Base-by-base conservation (phyloP, 257 asterid species). In the Solanum ossicruentum region DNA sequence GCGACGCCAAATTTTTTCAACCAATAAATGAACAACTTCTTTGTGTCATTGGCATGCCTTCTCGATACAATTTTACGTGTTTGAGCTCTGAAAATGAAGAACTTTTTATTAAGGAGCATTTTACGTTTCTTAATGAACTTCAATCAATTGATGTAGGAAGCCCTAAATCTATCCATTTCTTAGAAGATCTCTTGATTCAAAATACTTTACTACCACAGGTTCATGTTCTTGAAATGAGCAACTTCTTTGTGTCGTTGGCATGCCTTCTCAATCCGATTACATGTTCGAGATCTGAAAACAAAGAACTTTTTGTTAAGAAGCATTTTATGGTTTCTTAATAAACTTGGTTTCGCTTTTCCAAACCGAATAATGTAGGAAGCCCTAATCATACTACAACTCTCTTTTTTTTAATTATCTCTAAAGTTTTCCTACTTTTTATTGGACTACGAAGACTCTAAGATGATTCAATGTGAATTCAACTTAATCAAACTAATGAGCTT, bases 1-100 rank as follows among this genome's bases (percentile, higher is more conserved):
- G 93, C 94, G 92, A 92, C 72, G 95, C 93, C 97, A 13, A 36
- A 4, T 36, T 36, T 36, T 36, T 36, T 3, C 39, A 28, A 28
- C 32, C 32, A 28, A 28, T 28, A 28, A n/a, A n/a, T n/a, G n/a
- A n/a, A n/a, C n/a, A n/a, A n/a, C n/a, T n/a, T n/a, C n/a, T n/a
- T n/a, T n/a, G n/a, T n/a, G n/a, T n/a, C n/a, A n/a, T n/a, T n/a
- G n/a, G n/a, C 39, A 63, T 2, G 18, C 70, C 70, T 63, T 39
- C 32, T 10, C 0, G 0, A 2, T 26, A 18, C 28, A 6, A 2
- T 17, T n/a, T n/a, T 11, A 70, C 9, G 28, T 8, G 52, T 39
- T 69, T 9, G 52, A 69, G 26, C 8, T 69, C 0, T 5, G 47
- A 17, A 20, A 17, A 39, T 17, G 26, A 69, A 17, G 1, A 8